Percentiles rank a stretch among this genome's conserved stretches.
phyloP scores from a whole-genome alignment of 2,329 filamentous ascomycete species.

The Nigrospora oryzae region DNA sequence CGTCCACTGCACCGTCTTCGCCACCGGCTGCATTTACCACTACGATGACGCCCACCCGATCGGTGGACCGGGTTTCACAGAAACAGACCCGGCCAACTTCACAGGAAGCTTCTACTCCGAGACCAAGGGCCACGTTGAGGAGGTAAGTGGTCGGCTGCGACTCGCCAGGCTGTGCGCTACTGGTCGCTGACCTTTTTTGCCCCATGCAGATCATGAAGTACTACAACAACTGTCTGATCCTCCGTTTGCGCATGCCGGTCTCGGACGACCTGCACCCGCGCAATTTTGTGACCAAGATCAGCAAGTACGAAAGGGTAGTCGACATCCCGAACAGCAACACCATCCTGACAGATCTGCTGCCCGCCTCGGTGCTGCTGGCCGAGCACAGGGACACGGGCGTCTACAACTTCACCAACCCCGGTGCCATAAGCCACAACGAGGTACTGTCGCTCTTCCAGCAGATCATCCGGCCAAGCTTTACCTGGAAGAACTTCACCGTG shows the following conservation, averaged over 20 bases:
- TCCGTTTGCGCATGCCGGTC: slow-evolving; percentile 62
- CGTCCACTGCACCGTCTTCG: slow-evolving; percentile 58
- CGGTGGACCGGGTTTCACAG: slow-evolving; percentile 49
- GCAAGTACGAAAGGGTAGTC: slow-evolving; percentile 55
- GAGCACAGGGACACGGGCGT: slow-evolving; percentile 54
- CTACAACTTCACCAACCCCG: slow-evolving; percentile 65
- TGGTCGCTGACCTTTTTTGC: slow-evolving; percentile 3
- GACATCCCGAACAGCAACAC: slow-evolving; percentile 63
- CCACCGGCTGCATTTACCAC: slow-evolving; percentile 60
- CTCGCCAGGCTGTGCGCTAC: neutral
- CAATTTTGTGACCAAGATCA: slow-evolving; percentile 64
- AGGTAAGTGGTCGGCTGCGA: slow-evolving; percentile 29
- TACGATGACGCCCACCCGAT: slow-evolving; percentile 54
- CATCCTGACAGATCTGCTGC: slow-evolving; percentile 56
- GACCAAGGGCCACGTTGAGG: slow-evolving; percentile 58
- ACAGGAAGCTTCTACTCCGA: slow-evolving; percentile 59
- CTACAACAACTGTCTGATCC: slow-evolving; percentile 53
- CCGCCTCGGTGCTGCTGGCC: slow-evolving; percentile 49
- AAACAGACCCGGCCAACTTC: slow-evolving; percentile 58
- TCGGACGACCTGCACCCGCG: slow-evolving; percentile 58
- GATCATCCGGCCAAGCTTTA: slow-evolving; percentile 50
- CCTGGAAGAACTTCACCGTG: slow-evolving; percentile 58
- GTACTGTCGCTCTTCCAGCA: slow-evolving; percentile 55
- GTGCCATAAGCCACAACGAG: slow-evolving; percentile 64
- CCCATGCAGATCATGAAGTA: slow-evolving; percentile 46